These are phyloP conservation scores for Teratosphaeria gauchensis DNA, from an alignment of 2,329 filamentous ascomycete species.

Conservation along the genomic window DNA sequence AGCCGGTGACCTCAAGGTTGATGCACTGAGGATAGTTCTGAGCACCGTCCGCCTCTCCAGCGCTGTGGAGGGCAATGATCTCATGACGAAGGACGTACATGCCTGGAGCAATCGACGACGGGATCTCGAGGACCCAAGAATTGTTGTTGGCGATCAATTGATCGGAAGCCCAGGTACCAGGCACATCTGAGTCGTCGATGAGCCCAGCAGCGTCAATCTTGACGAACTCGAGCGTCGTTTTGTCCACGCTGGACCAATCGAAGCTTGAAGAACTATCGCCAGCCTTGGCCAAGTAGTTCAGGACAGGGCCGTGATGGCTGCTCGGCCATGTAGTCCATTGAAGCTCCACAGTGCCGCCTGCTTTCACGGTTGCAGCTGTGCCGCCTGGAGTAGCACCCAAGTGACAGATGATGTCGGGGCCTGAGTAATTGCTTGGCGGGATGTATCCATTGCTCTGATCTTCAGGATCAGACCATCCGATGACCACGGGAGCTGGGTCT, in stretches of 20 bases:
- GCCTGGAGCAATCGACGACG: conserved; percentile 37
- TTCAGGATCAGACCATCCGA: conserved; percentile 47
- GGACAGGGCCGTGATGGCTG: conserved; percentile 53
- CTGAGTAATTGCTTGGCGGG: conserved; percentile 12
- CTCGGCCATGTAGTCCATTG: conserved; percentile 59
- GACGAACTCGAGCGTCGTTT: conserved; percentile 48
- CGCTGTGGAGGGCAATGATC: conserved; percentile 51
- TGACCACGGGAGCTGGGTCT: conserved; percentile 26
- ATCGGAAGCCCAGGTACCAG: conserved; percentile 48
- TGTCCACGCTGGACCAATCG: conserved; percentile 46
- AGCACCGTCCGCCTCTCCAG: conserved; percentile 33
- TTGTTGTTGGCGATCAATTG: conserved; percentile 40
- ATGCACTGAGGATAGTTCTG: conserved; percentile 42
- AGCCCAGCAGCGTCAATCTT: conserved; percentile 54
- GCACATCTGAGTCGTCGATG: conserved; percentile 29
- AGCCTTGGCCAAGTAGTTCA: conserved; percentile 51
- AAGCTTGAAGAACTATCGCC: conserved; percentile 34
- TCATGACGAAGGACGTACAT: conserved; percentile 53
- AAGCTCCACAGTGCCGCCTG: conserved; percentile 49
- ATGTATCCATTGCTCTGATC: conserved; percentile 34
- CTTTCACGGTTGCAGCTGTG: conserved; percentile 47
- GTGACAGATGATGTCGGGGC: conserved; percentile 35
- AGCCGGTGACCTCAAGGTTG: conserved; percentile 51
- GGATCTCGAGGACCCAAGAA: conserved; percentile 36
- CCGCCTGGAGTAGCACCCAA: conserved; percentile 42